Base-by-base conservation (phyloP, 768 basidiomycete genomes). In the Termitomyces sp. region DNA sequence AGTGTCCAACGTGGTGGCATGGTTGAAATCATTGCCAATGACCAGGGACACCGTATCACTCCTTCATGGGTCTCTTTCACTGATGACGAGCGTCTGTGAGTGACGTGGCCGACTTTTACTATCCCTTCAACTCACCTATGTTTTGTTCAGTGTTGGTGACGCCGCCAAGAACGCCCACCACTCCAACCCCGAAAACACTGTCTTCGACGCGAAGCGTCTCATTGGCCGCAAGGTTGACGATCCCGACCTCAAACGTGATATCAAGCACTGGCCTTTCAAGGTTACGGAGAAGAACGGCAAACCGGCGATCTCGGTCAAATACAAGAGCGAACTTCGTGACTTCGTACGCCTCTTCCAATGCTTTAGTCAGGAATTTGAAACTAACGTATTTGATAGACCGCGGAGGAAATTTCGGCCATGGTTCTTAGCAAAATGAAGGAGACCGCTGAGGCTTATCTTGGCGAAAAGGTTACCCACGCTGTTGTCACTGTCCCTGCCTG, bases 401-500 rank as follows among this genome's bases (percentile, higher is more conserved):
- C 95, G 7, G 95, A 96, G 75, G 94, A 97, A 78, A 87, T 98
- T 67, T 91, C 88, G 46, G 95, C 96, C 60, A 98, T 98, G 96
- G 84, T 98, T 69, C 81, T 98, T 58, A 80, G 76, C 62, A 98
- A 98, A 84, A 98, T 98, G 96, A 98, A 97, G 84, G 96, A 98
- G 81, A 98, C 94, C 32, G 96, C 96, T 60, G 96, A 98, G 83
- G 91, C 95, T 18, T 98, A 96, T 78, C 91, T 98, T 62, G 95
- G 95, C 69, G 85, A 94, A 71, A 91, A 92, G 75, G 95, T 98
- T 73, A 94, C 94, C 62, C 93, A 98, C 75, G 96, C 96, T 61
- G 96, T 98, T 54, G 93, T 98, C 73, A 98, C 96, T 53, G 96
- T 98, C 74, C 96, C 96, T 51, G 96, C 96, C 59, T 97, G 90